Conservation (phyloP, 106 monocot species). For the Agapanthus africanus region DNA sequence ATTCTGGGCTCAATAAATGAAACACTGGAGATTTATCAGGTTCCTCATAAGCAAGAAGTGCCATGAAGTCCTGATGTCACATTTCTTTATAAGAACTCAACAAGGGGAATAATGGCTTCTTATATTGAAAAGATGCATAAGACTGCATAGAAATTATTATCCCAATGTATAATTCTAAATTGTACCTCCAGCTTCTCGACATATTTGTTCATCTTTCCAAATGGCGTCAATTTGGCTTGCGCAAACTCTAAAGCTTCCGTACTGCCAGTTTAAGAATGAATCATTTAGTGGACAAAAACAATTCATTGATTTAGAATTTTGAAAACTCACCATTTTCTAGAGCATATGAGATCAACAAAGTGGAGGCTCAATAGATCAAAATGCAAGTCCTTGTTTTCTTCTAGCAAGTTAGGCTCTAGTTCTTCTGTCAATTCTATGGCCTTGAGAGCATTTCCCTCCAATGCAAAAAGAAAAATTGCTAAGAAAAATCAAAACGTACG, state of each 20-base stretch:
- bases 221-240: constrained; percentile 59
- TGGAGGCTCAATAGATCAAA: constrained; percentile 94
- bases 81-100: background rate
- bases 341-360: constrained; percentile 66
- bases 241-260: constrained; percentile 97
- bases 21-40: constrained; percentile 96
- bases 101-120: background rate
- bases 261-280: constrained; percentile 38
- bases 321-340: constrained; percentile 60
- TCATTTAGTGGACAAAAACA: background rate
- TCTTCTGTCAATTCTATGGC: constrained; percentile 85
- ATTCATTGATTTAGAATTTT: background rate
- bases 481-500: constrained; percentile 15
- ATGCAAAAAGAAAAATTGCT: constrained; percentile 70
- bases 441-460: constrained; percentile 81
- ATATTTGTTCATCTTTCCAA: constrained; percentile 72
- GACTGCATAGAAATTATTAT: background rate
- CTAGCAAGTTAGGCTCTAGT: constrained; percentile 65
- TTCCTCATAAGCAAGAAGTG: constrained; percentile 81
- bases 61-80: constrained; percentile 65
- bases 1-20: constrained; percentile 70
- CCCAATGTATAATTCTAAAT: too few relatives aligned
- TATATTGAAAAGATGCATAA: background rate
- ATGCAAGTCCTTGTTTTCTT: constrained; percentile 75
- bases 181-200: constrained; percentile 88